A percentile compares a stretch with the other conserved stretches of the same genome.
Conservation (phyloP, 768 basidiomycete species). For the Serpula lacrymans region DNA sequence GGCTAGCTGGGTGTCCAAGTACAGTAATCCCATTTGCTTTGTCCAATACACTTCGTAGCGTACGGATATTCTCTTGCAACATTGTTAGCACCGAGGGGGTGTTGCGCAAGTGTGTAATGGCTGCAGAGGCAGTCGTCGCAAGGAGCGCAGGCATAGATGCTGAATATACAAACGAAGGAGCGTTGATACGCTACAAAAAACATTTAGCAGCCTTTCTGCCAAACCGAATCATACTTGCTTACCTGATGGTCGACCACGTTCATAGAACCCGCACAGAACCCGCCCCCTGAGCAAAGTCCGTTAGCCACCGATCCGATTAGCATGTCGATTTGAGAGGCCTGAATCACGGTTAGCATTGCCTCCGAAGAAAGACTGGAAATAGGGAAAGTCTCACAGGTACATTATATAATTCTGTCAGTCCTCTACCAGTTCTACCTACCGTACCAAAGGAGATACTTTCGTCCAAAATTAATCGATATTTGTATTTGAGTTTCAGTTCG, state of each 20-base stretch:
- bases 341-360: background rate
- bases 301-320: constrained; percentile 88
- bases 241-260: constrained; percentile 89
- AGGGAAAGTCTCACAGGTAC: constrained; percentile 64
- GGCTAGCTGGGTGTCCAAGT: constrained; percentile 82
- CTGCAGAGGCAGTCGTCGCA: constrained; percentile 83
- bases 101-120: constrained; percentile 72
- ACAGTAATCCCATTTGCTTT: constrained; percentile 77
- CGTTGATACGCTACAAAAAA: constrained; percentile 79
- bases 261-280: constrained; percentile 90
- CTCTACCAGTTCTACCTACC: constrained; percentile 90
- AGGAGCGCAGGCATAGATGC: constrained; percentile 91
- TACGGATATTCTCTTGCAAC: constrained; percentile 78
- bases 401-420: constrained; percentile 91
- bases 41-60: constrained; percentile 78
- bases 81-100: constrained; percentile 71
- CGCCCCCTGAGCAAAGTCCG: constrained; percentile 79
- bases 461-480: constrained; percentile 92
- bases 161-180: constrained; percentile 92
- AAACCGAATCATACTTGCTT: constrained; percentile 3
- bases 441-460: constrained; percentile 93
- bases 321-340: constrained; percentile 92
- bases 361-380: background rate
- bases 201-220: background rate
- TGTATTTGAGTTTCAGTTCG: constrained; percentile 92